phyloP scores from a whole-genome alignment of 768 basidiomycete genomes.

The Mrakia blollopis region DNA sequence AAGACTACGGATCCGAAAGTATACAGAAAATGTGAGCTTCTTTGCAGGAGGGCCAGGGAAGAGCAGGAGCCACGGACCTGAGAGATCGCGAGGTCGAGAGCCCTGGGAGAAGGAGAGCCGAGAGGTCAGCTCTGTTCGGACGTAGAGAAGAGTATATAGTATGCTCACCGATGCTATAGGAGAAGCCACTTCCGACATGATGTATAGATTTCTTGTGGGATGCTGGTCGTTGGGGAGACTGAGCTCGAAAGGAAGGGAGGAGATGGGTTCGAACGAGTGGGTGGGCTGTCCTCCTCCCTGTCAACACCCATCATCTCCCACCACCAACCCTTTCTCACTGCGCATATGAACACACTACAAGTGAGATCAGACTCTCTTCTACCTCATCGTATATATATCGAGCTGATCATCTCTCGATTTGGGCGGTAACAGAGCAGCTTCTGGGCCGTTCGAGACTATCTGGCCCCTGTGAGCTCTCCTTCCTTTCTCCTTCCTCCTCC shows the following conservation, averaged over 20 bases:
- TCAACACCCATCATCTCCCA: neutral
- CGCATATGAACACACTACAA: slow-evolving; percentile 25
- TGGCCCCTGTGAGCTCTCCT: slow-evolving; percentile 50
- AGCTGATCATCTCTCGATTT: neutral
- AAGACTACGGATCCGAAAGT: neutral
- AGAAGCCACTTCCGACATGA: no score
- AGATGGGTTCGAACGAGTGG: neutral
- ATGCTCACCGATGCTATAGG: neutral
- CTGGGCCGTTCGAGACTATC: slow-evolving; percentile 89
- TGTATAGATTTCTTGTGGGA: no score
- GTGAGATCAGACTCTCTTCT: neutral
- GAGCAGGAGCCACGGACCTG: neutral
- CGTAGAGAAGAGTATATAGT: neutral
- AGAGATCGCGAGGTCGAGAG: slow-evolving; percentile 4
- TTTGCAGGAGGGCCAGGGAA: neutral
- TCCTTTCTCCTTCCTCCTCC: neutral
- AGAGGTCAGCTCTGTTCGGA: neutral
- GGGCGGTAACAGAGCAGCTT: slow-evolving; percentile 64
- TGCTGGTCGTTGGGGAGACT: neutral
- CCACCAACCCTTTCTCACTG: neutral
- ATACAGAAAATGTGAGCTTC: neutral
- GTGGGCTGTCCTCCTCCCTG: neutral
- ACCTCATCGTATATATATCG: no score
- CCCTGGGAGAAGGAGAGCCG: neutral
- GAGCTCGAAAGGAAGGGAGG: neutral